A percentile compares a stretch with the other conserved stretches of the same genome.
Evolutionary conservation across 495 filamentous ascomycete genomes (phyloP).

Genomic region (Polyplosphaeria fusca): DNA sequence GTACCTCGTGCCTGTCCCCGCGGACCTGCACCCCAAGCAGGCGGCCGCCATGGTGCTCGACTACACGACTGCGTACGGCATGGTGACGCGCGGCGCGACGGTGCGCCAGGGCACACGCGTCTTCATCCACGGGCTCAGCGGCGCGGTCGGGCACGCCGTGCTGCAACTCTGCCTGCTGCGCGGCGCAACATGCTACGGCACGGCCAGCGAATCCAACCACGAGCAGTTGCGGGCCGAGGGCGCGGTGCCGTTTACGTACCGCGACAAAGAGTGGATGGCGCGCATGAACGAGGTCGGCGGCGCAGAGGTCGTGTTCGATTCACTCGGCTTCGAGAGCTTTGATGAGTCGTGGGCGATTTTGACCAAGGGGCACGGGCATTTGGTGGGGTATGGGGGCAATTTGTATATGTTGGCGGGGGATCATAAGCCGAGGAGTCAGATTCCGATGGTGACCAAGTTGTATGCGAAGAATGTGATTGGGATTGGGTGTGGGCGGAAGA

Average conservation of each 20-base stretch:
- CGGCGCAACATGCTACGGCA: slow-evolving; percentile 47
- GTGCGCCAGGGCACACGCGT: slow-evolving; percentile 43
- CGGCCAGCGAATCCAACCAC: slow-evolving; percentile 44
- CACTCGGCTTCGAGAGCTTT: slow-evolving; percentile 48
- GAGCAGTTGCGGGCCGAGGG: slow-evolving; percentile 32
- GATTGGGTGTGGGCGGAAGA: slow-evolving; percentile 32
- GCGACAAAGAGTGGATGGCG: slow-evolving; percentile 46
- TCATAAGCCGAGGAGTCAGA: slow-evolving; percentile 27
- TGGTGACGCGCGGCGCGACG: slow-evolving; percentile 41
- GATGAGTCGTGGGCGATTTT: slow-evolving; percentile 47
- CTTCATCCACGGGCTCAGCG: slow-evolving; percentile 48
- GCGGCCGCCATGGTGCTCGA: slow-evolving; percentile 40
- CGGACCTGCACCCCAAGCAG: slow-evolving; percentile 38
- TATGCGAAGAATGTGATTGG: slow-evolving; percentile 9
- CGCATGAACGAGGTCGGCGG: slow-evolving; percentile 44
- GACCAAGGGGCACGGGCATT: slow-evolving; percentile 5
- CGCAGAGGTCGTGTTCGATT: slow-evolving; percentile 45
- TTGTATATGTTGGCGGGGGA: slow-evolving; percentile 24
- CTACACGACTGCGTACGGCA: slow-evolving; percentile 46
- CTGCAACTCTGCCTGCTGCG: slow-evolving; percentile 38
- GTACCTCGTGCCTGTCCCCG: slow-evolving; percentile 42
- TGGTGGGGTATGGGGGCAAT: slow-evolving; percentile 37
- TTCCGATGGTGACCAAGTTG: slow-evolving; percentile 32
- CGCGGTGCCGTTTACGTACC: slow-evolving; percentile 44
- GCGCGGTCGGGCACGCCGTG: slow-evolving; percentile 44